Evolutionary conservation across 2,329 filamentous ascomycete genomes (phyloP), one percentile per base, ranked within the genome.

Genomic region (Fusarium tjaetaba): DNA sequence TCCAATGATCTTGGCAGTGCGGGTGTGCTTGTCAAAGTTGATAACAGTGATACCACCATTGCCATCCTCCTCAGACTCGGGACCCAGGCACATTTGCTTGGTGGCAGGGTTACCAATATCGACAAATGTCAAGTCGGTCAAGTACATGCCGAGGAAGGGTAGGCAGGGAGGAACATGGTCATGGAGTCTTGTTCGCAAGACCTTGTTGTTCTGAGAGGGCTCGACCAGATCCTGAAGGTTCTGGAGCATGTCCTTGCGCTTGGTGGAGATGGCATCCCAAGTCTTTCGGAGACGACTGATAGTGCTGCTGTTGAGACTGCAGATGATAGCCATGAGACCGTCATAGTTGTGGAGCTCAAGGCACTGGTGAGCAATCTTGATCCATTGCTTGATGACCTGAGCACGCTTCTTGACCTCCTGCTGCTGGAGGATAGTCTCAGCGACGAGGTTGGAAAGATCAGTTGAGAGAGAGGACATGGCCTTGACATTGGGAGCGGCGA

Each of bases 11-110:
- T 95, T 96, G 51, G 96, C 95, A 6, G 95, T 98, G 76, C 95
- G 94, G 77, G 91, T 93, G 81, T 98, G 95, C 84, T 98, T 98
- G 86, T 98, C 96, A 78, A 98, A 98, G 84, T 99, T 99, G 87
- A 99, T 94, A 38, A 98, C 94, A 0, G 91, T 90, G 77, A 94
- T 88, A 32, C 90, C 89, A 22, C 89, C 88, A 20, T 91, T 88
- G 39, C 90, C 88, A 36, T 91, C 88, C n/a, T 93, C 89, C 20
- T 86, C 85, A 11, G 86, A 85, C 80, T 87, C 81, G 28, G 76
- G 75, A 30, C 82, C 83, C 7, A 85, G 80, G 10, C 82, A 82
- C 26, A 97, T 89, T 77, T 92, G 92, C 78, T 96, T 94, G 5
- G 92, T 95, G 10, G 94, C 90, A 39, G 94, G 93, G 81, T 98